A percentile compares a stretch with the other conserved stretches of the same genome.
phyloP scores from a whole-genome alignment of 192 early-diverging fungal species.

The Dispira simplex region DNA sequence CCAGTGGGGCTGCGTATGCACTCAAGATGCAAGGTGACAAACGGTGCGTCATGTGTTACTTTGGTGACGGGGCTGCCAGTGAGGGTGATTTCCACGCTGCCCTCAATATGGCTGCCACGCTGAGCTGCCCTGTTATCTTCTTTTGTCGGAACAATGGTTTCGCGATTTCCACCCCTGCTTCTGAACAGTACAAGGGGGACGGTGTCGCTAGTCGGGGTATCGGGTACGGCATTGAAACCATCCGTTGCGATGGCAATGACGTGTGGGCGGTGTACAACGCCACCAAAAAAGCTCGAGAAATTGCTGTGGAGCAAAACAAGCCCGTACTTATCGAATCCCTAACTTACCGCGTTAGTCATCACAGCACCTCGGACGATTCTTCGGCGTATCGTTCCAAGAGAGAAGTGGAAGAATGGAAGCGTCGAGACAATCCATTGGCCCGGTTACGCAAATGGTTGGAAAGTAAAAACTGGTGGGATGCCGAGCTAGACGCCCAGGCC shows the following conservation, averaged over 20 bases:
- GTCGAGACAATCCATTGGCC: slow-evolving; percentile 74
- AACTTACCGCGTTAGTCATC: slow-evolving; percentile 95
- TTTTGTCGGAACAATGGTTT: slow-evolving; percentile 99
- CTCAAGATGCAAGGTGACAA: slow-evolving; percentile 67
- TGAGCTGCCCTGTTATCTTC: slow-evolving; percentile 81
- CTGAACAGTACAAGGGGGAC: slow-evolving; percentile 95
- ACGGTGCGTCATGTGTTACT: slow-evolving; percentile 81
- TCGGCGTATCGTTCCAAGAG: slow-evolving; percentile 84
- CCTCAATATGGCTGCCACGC: slow-evolving; percentile 92
- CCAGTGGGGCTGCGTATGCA: slow-evolving; percentile 87
- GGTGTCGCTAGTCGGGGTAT: slow-evolving; percentile 89
- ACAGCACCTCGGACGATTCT: slow-evolving; percentile 96
- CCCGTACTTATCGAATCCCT: slow-evolving; percentile 95
- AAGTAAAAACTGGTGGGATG: slow-evolving; percentile 64
- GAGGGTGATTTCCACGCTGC: slow-evolving; percentile 98
- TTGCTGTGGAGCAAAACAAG: slow-evolving; percentile 63
- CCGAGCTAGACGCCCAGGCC: slow-evolving; percentile 33
- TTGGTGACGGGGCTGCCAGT: slow-evolving; percentile 94
- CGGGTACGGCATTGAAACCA: slow-evolving; percentile 95
- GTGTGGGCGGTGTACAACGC: slow-evolving; percentile 96
- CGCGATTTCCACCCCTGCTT: slow-evolving; percentile 90
- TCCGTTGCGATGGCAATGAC: slow-evolving; percentile 97
- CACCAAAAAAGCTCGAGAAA: slow-evolving; percentile 63
- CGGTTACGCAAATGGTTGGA: slow-evolving; percentile 87
- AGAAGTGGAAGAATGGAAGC: slow-evolving; percentile 83